These are phyloP conservation scores for Neonectria punicea DNA, from an alignment of 2,329 filamentous ascomycete genomes.

Conservation along the genomic window DNA sequence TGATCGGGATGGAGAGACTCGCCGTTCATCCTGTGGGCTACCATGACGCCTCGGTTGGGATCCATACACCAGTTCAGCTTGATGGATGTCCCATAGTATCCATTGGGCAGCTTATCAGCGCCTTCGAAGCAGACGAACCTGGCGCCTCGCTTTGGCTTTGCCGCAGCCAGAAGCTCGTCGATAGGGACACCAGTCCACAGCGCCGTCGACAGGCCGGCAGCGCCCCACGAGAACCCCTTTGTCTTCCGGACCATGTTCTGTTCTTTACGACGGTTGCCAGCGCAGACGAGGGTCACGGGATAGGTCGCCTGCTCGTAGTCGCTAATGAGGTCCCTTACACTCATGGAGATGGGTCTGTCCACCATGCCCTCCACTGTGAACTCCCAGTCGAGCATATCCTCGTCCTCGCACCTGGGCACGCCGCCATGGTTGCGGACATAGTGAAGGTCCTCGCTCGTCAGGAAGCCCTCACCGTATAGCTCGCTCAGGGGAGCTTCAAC, in stretches of 20 bases:
- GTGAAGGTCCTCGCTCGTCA: slow-evolving; percentile 88
- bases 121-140: slow-evolving; percentile 92
- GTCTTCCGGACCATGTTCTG: slow-evolving; percentile 91
- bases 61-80: slow-evolving; percentile 92
- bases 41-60: slow-evolving; percentile 82
- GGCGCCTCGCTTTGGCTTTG: slow-evolving; percentile 75
- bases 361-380: slow-evolving; percentile 88
- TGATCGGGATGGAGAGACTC: slow-evolving; percentile 84
- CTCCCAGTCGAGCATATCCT: slow-evolving; percentile 80
- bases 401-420: slow-evolving; percentile 79
- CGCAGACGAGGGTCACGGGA: slow-evolving; percentile 89
- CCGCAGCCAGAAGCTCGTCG: slow-evolving; percentile 74
- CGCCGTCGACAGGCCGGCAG: slow-evolving; percentile 86
- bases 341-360: slow-evolving; percentile 77
- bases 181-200: slow-evolving; percentile 87
- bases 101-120: slow-evolving; percentile 87
- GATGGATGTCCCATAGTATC: slow-evolving; percentile 87
- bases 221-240: slow-evolving; percentile 94
- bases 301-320: slow-evolving; percentile 85
- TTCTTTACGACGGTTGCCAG: slow-evolving; percentile 91
- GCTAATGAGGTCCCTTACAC: slow-evolving; percentile 75
- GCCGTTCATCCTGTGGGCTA: slow-evolving; percentile 93
- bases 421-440: slow-evolving; percentile 92
- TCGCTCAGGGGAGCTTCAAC: slow-evolving; percentile 84
- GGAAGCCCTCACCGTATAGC: slow-evolving; percentile 82